Conservation (phyloP, 441 rosid genomes). For the Isatis lusitanica region DNA sequence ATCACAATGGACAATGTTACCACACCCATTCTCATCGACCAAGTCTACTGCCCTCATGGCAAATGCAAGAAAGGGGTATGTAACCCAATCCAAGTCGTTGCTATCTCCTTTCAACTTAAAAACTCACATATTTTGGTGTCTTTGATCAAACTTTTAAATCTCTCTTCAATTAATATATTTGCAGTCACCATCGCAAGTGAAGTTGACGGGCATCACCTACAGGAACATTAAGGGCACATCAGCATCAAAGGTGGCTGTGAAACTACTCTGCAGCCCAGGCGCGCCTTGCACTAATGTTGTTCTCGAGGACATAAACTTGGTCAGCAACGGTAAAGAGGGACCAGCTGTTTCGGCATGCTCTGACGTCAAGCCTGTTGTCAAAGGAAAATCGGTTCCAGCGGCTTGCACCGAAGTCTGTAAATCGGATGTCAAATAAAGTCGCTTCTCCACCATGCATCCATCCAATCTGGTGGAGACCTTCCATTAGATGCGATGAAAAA, state of each 20-base stretch:
- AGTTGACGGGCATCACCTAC: slow-evolving; percentile 43
- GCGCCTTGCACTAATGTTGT: slow-evolving; percentile 41
- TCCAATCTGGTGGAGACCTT: not conserved
- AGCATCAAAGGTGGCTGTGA: slow-evolving; percentile 38
- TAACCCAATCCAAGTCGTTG: not conserved
- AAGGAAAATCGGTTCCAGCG: slow-evolving; percentile 7
- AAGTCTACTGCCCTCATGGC: slow-evolving; percentile 43
- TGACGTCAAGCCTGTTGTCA: slow-evolving; percentile 39
- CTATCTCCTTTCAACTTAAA: not conserved
- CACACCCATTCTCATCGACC: slow-evolving; percentile 47
- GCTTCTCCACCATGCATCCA: not conserved
- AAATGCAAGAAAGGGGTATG: slow-evolving; percentile 32
- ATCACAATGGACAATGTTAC: slow-evolving; percentile 40
- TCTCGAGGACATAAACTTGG: slow-evolving; percentile 45
- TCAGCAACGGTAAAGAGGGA: slow-evolving; percentile 35
- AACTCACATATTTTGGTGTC: not conserved
- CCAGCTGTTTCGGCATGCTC: slow-evolving; percentile 36
- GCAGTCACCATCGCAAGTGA: slow-evolving; percentile 44
- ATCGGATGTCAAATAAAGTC: not conserved
- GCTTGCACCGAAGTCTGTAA: slow-evolving; percentile 29
- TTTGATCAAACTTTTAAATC: not conserved
- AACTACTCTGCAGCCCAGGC: slow-evolving; percentile 45
- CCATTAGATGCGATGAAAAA: slow-evolving; percentile 7
- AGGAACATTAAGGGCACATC: slow-evolving; percentile 54
- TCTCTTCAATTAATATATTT: not conserved